Evolutionary conservation across 2,329 filamentous ascomycete genomes (phyloP), one percentile per base, ranked within the genome.

Genomic region (Ceratocystis ficicola): DNA sequence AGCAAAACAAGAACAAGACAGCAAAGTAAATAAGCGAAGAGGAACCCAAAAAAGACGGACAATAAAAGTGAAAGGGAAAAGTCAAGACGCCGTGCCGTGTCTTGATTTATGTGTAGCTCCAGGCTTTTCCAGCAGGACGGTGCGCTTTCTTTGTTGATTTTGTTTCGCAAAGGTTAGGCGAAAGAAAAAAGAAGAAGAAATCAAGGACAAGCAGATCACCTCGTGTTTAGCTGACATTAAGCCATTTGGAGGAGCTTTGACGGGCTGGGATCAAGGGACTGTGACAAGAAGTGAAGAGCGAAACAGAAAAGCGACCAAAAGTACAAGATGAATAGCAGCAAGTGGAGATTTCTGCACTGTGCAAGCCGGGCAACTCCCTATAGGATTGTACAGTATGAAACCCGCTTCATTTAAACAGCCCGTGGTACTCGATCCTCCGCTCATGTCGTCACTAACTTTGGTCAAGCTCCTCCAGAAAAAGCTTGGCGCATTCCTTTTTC

Each of bases 181-280:
- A 60, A 62, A 32, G 36, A 62, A 6, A 22, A 17, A 41, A 44
- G 30, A 25, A 32, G 36, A 41, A 36, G 25, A 32, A 60, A 41
- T 17, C 28, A 60, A 62, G 20, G 60, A 25, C 60, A 44, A 17
- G 32, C 41, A 44, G 30, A 62, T 44, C 52, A 30, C 52, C 28
- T 59, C 52, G 52, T 59, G 52, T 59, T 59, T 59, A 28, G 25
- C 52, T 59, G 52, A 59, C 25, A 59, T 59, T 59, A 59, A 30
- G n/a, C 52, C 52, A 59, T 32, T 30, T 32, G 52, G 52, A 36
- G 28, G 52, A 59, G 52, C 52, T 59, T 59, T 59, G 52, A 59
- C 52, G 52, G 52, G 28, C 52, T 32, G 52, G 52, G 52, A 59
- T 59, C 52, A 59, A 59, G 52, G 36, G 52, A 17, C 28, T 32